Evolutionary conservation across 345 rosid species (phyloP).

Genomic region (Clausena lansium): DNA sequence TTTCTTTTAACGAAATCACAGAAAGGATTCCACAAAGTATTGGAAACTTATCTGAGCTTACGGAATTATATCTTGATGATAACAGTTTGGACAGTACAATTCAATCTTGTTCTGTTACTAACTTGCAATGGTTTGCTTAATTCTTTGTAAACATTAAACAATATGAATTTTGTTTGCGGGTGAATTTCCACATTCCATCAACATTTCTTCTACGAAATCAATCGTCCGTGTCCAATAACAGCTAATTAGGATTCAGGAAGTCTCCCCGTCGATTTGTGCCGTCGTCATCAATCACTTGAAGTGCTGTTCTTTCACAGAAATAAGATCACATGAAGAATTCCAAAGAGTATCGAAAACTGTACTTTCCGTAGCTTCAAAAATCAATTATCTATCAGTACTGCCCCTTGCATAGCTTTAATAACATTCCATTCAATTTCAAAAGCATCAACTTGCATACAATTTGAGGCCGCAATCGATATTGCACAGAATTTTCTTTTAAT

Average conservation of each 20-base stretch:
- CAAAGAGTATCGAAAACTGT: neutral
- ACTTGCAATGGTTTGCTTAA: too few relatives aligned
- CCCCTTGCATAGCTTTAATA: too few relatives aligned
- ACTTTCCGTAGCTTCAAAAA: too few relatives aligned
- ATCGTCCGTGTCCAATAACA: neutral
- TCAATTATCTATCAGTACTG: too few relatives aligned
- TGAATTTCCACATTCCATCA: neutral
- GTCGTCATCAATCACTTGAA: neutral
- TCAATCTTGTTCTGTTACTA: too few relatives aligned
- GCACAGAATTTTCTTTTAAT: too few relatives aligned
- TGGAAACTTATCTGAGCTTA: slow-evolving; percentile 11
- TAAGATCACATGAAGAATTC: neutral
- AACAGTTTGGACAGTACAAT: neutral
- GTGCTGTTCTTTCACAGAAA: neutral
- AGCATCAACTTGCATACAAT: too few relatives aligned
- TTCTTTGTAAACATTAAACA: neutral
- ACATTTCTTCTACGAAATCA: neutral
- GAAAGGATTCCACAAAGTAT: slow-evolving; percentile 2
- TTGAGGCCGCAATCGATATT: too few relatives aligned
- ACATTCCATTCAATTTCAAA: too few relatives aligned
- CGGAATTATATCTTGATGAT: neutral
- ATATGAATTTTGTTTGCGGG: neutral
- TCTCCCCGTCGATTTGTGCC: neutral
- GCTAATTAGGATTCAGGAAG: slow-evolving; percentile 11
- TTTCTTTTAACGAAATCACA: neutral